phyloP scores from a whole-genome alignment of 2,329 filamentous ascomycete species.

The Scleromitrula shiraiana region DNA sequence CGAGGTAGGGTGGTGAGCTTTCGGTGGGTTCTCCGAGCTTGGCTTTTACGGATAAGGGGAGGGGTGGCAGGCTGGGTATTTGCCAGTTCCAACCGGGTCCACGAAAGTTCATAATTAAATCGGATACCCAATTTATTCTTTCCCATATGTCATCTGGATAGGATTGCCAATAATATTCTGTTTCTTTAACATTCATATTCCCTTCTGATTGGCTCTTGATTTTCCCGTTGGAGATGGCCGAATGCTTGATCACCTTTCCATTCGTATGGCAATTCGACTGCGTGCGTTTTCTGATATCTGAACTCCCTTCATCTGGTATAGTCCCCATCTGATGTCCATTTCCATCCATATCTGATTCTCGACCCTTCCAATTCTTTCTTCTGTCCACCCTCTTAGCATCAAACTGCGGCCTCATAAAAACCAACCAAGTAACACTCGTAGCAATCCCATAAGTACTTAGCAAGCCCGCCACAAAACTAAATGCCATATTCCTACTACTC shows the following conservation, averaged over 20 bases:
- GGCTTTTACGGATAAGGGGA: constrained; percentile 36
- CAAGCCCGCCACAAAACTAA: constrained; percentile 44
- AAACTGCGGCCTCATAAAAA: constrained; percentile 49
- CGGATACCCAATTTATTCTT: constrained; percentile 47
- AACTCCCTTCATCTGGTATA: neutral
- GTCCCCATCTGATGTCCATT: no score
- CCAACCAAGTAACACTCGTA: constrained; percentile 40
- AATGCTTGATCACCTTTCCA: constrained; percentile 10
- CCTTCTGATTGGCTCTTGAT: neutral
- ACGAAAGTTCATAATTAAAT: constrained; percentile 47
- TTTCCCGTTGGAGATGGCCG: neutral
- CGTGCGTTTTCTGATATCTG: no score
- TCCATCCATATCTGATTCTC: no score
- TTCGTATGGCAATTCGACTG: no score
- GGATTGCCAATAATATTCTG: constrained; percentile 52
- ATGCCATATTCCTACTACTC: constrained; percentile 44
- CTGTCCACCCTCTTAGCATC: constrained; percentile 40
- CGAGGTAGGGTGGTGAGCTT: no score
- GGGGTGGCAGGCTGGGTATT: constrained; percentile 41
- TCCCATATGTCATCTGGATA: constrained; percentile 45
- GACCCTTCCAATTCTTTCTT: constrained; percentile 20
- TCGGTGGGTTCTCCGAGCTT: constrained; percentile 31
- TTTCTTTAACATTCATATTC: constrained; percentile 13
- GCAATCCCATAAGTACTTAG: constrained; percentile 43
- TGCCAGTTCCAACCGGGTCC: constrained; percentile 52